A percentile compares a stretch with the other conserved stretches of the same genome.
phyloP scores from a whole-genome alignment of 176 grass and related monocot genomes.

The Oryza brachyantha region DNA sequence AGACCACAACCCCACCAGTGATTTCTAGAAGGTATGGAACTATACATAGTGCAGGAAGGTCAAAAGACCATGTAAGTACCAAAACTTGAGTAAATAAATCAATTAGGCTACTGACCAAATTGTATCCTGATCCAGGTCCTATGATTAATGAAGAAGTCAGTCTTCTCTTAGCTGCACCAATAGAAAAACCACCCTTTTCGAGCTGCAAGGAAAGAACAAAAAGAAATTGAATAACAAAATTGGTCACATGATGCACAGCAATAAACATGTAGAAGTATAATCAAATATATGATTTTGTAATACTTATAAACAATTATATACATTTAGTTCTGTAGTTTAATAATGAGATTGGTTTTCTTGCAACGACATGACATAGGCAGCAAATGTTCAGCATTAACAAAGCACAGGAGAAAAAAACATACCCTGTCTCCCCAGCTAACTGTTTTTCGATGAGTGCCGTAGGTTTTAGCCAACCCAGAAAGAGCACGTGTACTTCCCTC shows the following conservation, averaged over 20 bases:
- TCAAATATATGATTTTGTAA: neutral
- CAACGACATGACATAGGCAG: slow-evolving; percentile 1
- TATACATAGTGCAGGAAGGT: slow-evolving; percentile 1
- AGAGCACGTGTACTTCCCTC: slow-evolving; percentile 49
- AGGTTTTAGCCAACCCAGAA: slow-evolving; percentile 62
- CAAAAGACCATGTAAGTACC: neutral
- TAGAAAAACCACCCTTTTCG: slow-evolving; percentile 85
- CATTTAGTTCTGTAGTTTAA: slow-evolving; percentile 12
- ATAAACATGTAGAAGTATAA: slow-evolving; percentile 9
- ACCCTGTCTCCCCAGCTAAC: slow-evolving; percentile 96
- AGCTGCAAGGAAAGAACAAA: slow-evolving; percentile 39
- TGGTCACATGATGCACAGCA: neutral
- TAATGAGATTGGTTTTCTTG: slow-evolving; percentile 11
- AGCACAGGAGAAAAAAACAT: slow-evolving; percentile 30
- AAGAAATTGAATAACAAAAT: neutral
- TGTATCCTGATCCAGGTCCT: slow-evolving; percentile 92
- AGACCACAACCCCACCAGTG: neutral
- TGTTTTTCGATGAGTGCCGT: slow-evolving; percentile 53
- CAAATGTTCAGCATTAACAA: neutral
- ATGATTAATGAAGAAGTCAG: slow-evolving; percentile 69
- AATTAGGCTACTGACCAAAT: slow-evolving; percentile 59
- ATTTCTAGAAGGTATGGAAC: neutral
- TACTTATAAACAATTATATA: neutral
- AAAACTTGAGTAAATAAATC: slow-evolving; percentile 14
- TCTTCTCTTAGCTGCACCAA: slow-evolving; percentile 74